Conservation (phyloP, 1,284 basidiomycete species). For the Microbotryum scabiosae region DNA sequence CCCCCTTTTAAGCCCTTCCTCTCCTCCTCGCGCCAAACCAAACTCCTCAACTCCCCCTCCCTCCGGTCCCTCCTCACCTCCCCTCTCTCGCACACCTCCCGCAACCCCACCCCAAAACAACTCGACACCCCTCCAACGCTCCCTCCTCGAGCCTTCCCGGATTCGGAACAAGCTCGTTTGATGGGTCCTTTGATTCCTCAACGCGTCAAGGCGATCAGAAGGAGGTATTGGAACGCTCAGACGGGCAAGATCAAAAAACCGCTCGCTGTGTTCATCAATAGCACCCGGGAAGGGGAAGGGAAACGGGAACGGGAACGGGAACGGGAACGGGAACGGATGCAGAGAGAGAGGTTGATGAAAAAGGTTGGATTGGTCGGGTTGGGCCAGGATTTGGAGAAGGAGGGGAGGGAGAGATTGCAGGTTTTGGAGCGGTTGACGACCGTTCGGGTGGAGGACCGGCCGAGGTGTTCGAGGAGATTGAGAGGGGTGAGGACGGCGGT, state of each 20-base stretch:
- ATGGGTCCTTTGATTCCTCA: slow-evolving; percentile 61
- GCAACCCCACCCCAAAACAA: slow-evolving; percentile 44
- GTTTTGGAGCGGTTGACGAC: not conserved
- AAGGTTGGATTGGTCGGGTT: not conserved
- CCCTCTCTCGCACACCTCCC: slow-evolving; percentile 44
- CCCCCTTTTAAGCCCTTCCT: slow-evolving; percentile 42
- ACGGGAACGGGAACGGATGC: not conserved
- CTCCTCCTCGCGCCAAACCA: slow-evolving; percentile 15
- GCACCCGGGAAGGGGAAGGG: not conserved
- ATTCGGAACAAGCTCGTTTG: slow-evolving; percentile 52
- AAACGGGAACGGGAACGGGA: not conserved
- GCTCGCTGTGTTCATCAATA: slow-evolving; percentile 7
- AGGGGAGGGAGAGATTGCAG: not conserved
- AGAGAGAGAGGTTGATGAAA: not conserved
- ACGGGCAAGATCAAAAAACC: slow-evolving; percentile 46
- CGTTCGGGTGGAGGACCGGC: not conserved
- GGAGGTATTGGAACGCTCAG: slow-evolving; percentile 55
- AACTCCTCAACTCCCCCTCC: slow-evolving; percentile 41
- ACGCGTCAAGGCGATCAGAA: slow-evolving; percentile 60
- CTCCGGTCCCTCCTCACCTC: slow-evolving; percentile 54
- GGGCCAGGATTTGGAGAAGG: not conserved
- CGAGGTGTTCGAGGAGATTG: slow-evolving; percentile 3
- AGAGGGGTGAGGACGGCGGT: slow-evolving; percentile 4
- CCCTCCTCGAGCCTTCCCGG: slow-evolving; percentile 51
- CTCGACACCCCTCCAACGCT: slow-evolving; percentile 51